These are phyloP conservation scores for Truncatella angustata DNA, from an alignment of 2,329 filamentous ascomycete genomes.

Conservation along the genomic window DNA sequence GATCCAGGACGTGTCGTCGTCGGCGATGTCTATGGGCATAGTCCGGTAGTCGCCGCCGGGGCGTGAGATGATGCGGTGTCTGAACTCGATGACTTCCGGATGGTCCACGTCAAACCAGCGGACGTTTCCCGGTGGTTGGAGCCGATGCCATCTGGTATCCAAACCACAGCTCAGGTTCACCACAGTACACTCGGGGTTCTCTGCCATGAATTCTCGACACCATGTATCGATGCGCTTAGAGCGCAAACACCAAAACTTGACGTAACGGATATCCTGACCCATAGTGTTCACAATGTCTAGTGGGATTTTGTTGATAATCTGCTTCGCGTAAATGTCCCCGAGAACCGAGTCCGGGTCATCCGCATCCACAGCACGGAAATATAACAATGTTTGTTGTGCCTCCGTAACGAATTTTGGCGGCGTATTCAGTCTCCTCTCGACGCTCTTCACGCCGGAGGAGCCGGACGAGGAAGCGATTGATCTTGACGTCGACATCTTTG, in stretches of 20 bases:
- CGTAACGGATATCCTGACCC: constrained; percentile 6
- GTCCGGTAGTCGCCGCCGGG: constrained; percentile 19
- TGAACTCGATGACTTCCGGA: constrained; percentile 25
- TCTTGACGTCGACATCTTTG: not conserved
- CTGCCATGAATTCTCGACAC: constrained; percentile 16
- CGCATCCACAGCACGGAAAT: constrained; percentile 13
- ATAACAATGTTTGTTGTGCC: constrained; percentile 13
- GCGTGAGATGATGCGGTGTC: constrained; percentile 16
- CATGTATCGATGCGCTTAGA: constrained; percentile 15
- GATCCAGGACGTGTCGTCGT: constrained; percentile 19
- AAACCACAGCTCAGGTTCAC: constrained; percentile 23
- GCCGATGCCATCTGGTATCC: constrained; percentile 18
- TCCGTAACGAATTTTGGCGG: constrained; percentile 7
- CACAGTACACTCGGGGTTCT: constrained; percentile 17
- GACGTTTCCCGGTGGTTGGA: constrained; percentile 11
- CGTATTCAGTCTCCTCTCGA: not conserved
- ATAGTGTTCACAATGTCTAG: constrained; percentile 9
- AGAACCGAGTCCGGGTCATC: constrained; percentile 12
- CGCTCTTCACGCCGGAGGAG: not conserved
- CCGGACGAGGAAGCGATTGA: constrained; percentile 6
- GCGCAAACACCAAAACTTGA: constrained; percentile 8
- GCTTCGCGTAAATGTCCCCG: constrained; percentile 13
- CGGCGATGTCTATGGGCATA: constrained; percentile 17
- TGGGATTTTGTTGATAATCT: constrained; percentile 12
- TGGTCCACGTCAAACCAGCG: constrained; percentile 28